Base-by-base conservation (phyloP, 2,329 filamentous ascomycete species). In the Onygenales sp. region DNA sequence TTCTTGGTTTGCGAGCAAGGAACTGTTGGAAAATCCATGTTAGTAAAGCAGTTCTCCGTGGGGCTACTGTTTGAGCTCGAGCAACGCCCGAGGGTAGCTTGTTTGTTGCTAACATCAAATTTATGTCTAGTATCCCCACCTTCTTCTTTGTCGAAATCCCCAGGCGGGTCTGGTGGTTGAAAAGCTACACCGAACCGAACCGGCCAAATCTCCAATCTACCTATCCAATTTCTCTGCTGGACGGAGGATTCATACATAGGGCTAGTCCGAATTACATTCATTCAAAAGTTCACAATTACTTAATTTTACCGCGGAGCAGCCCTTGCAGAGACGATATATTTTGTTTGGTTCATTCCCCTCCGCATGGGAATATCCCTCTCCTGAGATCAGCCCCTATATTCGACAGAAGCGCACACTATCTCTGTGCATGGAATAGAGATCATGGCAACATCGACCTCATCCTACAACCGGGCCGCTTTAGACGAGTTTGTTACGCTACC, bases 401-500 rank as follows among this genome's bases (percentile, higher is more conserved):
- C 14, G 14, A 41, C 14, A 41, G 14, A 41, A 11, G 10, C 14
- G 14, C 11, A 11, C 1, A 41, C 14, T 14, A 11, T 41, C 14
- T 41, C 38, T 41, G 10, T 14, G 38, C 38, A 33, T 6, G 39
- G 32, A 43, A 35, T 38, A 36, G 44, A 35, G 42, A 53, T 43
- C 32, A 58, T 59, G 56, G 50, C 54, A 7, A 51, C 43, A 38
- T 49, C 52, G 46, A 42, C 32, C 13, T 50, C 52, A 17, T 47
- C 56, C 13, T 61, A 68, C 54, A 75, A 76, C 60, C 62, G 69
- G 58, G 68, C 69, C 17, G 75, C 75, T 38, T 65, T 77, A 54
- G 71, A 75, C 42, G 70, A 75, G 55, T 77, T 77, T 54, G 68
- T 77, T 52, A 68, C 68, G 51, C 65, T 69, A 43, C 72, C 74